phyloP scores from a whole-genome alignment of 2,329 filamentous ascomycete species.

The Teratosphaeria viscida region DNA sequence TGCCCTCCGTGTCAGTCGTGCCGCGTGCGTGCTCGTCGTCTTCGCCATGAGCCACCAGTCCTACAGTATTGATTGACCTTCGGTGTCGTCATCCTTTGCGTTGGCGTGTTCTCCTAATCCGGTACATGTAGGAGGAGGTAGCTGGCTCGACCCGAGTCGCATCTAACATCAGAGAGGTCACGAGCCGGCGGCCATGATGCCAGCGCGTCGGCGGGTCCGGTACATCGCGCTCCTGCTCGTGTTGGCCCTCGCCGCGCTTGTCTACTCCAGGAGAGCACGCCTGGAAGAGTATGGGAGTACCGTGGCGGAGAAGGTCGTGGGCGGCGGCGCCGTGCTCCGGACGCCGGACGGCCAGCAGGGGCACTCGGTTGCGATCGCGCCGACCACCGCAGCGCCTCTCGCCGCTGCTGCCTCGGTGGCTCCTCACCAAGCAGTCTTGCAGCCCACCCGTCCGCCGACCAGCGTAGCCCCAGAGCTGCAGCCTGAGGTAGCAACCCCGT shows the following conservation, averaged over 20 bases:
- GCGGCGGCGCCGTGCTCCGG: conserved; percentile 6
- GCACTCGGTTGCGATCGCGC: background rate
- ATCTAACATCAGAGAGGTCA: background rate
- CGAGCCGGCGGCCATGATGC: background rate
- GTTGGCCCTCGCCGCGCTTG: conserved; percentile 3
- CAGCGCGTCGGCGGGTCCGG: conserved; percentile 1
- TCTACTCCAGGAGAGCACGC: conserved; percentile 4
- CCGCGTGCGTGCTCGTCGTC: background rate
- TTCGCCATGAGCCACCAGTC: background rate
- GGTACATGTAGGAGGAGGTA: background rate
- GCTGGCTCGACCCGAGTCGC: background rate
- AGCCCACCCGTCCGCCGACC: background rate
- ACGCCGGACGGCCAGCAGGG: background rate
- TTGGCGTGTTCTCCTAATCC: background rate
- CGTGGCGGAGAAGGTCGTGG: conserved; percentile 5
- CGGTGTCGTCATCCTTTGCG: background rate
- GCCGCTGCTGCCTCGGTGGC: background rate
- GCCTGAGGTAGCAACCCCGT: background rate
- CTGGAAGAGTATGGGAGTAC: conserved; percentile 1
- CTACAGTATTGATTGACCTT: background rate
- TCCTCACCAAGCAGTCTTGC: background rate
- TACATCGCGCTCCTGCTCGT: conserved; percentile 2
- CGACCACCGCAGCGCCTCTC: background rate
- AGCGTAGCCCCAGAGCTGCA: background rate
- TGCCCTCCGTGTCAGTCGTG: background rate